phyloP scores from a whole-genome alignment of 2,329 filamentous ascomycete genomes.

The Aspergillus latus region DNA sequence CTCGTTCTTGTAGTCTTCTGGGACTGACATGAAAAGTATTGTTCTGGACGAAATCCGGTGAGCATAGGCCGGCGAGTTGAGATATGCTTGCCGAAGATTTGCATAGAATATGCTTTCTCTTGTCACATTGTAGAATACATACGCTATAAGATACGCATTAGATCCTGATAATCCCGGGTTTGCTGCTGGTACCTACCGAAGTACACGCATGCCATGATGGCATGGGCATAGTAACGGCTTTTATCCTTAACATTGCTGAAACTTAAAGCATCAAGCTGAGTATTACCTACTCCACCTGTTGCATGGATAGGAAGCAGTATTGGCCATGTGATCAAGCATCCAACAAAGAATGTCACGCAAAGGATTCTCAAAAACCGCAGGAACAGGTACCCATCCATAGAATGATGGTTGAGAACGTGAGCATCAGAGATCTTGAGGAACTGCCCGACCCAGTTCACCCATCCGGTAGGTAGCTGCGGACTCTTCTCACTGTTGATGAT shows the following conservation, averaged over 20 bases:
- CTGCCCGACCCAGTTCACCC: constrained; percentile 56
- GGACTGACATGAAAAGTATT: constrained; percentile 83
- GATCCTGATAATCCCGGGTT: neutral
- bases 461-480: constrained; percentile 47
- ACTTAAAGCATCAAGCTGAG: constrained; percentile 73
- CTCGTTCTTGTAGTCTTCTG: constrained; percentile 73
- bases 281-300: constrained; percentile 68
- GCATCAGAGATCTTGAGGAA: constrained; percentile 64
- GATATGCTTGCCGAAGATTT: constrained; percentile 85
- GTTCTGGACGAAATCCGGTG: constrained; percentile 85
- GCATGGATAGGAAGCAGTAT: constrained; percentile 83
- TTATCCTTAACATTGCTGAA: constrained; percentile 71
- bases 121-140: constrained; percentile 81
- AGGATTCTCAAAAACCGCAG: constrained; percentile 81
- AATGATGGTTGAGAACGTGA: constrained; percentile 84
- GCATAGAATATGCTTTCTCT: constrained; percentile 89
- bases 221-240: constrained; percentile 75
- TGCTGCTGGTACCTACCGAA: neutral
- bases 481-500: constrained; percentile 43
- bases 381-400: constrained; percentile 88
- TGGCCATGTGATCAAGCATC: constrained; percentile 82
- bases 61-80: constrained; percentile 79
- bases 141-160: constrained; percentile 46
- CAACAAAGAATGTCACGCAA: constrained; percentile 75
- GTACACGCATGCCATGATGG: constrained; percentile 74